Evolutionary conservation across 2,329 filamentous ascomycete species (phyloP), one percentile per base, ranked within the genome.

Genomic region (Ramularia endophylla): DNA sequence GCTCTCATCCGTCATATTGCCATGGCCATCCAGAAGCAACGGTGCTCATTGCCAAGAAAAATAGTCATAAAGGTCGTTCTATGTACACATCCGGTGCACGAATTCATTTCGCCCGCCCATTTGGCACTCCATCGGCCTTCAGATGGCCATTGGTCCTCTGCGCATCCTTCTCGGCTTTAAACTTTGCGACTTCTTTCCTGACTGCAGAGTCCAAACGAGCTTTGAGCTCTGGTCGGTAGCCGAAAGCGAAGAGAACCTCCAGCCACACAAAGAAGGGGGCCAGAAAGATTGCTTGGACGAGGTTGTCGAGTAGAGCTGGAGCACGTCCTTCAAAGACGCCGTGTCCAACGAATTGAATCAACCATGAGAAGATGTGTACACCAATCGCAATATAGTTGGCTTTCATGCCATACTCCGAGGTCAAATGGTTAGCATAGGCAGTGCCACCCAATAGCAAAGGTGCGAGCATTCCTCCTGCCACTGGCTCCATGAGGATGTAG

Each of bases 261-360:
- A 98, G 83, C 86, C 92, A 98, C 44, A 97, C 90, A 56, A 97
- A 98, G 58, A 98, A 83, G 7, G 92, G 92, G 0, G 92, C 92
- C 17, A 97, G 74, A 59, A 97, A 90, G 50, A 97, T 65, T 19
- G 92, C 89, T 67, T 97, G 92, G 35, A 94, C 74, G 30, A 97
- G 68, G 59, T 95, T 97, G 67, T 97, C 89, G 35, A 97, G 70
- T 50, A 97, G 69, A 4, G 89, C 90, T 6, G 90, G 92, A 2
- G 89, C 87, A 38, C 90, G 80, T 15, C 85, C 80, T 66, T 97
- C 92, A 55, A 87, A 97, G 37, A 76, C 79, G 27, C 88, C 89
- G 60, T 98, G 92, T 19, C 92, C 92, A 37, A 97, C 57, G 60
- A 98, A 95, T 62, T 98, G 92, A 37, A 82, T 73, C 41, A 95